These are phyloP conservation scores for Agrostemma githago DNA, from an alignment of 148 eudicot genomes.

Conservation along the genomic window DNA sequence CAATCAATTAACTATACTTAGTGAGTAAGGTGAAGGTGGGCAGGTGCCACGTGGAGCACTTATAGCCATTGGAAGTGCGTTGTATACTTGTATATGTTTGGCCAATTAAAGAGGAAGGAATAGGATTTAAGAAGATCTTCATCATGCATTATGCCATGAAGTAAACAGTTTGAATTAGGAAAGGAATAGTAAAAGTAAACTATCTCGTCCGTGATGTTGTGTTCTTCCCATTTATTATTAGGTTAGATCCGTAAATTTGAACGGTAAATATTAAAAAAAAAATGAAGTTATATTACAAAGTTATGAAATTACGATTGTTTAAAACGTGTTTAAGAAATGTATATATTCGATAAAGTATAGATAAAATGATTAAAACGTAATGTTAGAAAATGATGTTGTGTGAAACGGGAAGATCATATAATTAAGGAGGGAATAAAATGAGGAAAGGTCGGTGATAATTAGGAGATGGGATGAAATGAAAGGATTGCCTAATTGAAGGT, in stretches of 20 bases:
- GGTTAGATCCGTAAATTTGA: too few species aligned
- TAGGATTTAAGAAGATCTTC: slow-evolving; percentile 14
- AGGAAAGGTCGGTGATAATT: slow-evolving; percentile 39
- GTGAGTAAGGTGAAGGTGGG: slow-evolving; percentile 37
- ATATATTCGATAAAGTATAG: too few species aligned
- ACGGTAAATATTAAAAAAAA: too few species aligned
- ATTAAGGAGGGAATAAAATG: slow-evolving; percentile 10
- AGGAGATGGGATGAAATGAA: slow-evolving; percentile 14
- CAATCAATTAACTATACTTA: slow-evolving; percentile 26
- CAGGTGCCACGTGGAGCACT: slow-evolving; percentile 41
- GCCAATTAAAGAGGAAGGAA: slow-evolving; percentile 18
- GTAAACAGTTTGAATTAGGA: slow-evolving; percentile 30
- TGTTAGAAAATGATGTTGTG: too few species aligned
- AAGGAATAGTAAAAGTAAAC: slow-evolving; percentile 19
- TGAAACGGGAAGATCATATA: too few species aligned
- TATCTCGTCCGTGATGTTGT: not conserved
- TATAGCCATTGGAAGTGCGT: slow-evolving; percentile 45
- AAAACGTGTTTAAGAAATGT: too few species aligned
- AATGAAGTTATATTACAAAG: too few species aligned
- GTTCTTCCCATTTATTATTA: too few species aligned
- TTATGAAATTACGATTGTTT: too few species aligned
- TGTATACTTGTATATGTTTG: slow-evolving; percentile 28
- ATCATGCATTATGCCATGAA: slow-evolving; percentile 30
- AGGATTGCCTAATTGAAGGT: slow-evolving; percentile 25
- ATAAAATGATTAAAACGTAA: too few species aligned